Percentiles rank a stretch among this genome's conserved stretches.
Conservation (phyloP, 495 filamentous ascomycete genomes). For the Neurospora sp. region DNA sequence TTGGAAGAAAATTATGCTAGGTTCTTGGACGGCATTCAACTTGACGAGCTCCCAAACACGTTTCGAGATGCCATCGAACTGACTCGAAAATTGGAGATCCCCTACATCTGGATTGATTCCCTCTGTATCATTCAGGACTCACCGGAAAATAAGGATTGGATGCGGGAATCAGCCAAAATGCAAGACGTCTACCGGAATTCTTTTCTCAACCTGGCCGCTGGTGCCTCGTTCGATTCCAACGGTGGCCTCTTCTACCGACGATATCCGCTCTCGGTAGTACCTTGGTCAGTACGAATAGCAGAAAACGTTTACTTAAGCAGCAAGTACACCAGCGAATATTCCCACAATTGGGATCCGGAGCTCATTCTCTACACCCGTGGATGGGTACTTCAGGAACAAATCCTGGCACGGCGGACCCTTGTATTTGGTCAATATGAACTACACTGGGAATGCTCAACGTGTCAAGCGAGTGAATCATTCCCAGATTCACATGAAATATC, state of each 20-base stretch:
- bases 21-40: background rate
- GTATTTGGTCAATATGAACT: slow-evolving; percentile 13
- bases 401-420: slow-evolving; percentile 15
- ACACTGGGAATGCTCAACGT: slow-evolving; percentile 19
- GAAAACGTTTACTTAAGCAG: background rate
- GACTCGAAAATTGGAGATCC: slow-evolving; percentile 12
- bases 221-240: background rate
- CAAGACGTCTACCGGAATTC: slow-evolving; percentile 9
- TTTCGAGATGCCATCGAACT: slow-evolving; percentile 13
- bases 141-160: slow-evolving; percentile 10
- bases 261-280: background rate
- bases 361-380: slow-evolving; percentile 10
- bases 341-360: background rate
- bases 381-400: slow-evolving; percentile 24
- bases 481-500: background rate
- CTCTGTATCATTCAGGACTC: slow-evolving; percentile 30
- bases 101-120: slow-evolving; percentile 32
- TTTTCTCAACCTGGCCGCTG: slow-evolving; percentile 11
- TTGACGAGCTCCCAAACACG: slow-evolving; percentile 6
- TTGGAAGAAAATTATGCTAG: background rate
- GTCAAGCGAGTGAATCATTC: background rate
- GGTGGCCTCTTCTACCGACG: background rate
- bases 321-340: background rate
- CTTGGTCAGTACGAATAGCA: background rate
- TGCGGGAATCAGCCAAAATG: slow-evolving; percentile 7